phyloP scores from a whole-genome alignment of 176 grass and related monocot genomes.

The Echinochloa phyllopogon region DNA sequence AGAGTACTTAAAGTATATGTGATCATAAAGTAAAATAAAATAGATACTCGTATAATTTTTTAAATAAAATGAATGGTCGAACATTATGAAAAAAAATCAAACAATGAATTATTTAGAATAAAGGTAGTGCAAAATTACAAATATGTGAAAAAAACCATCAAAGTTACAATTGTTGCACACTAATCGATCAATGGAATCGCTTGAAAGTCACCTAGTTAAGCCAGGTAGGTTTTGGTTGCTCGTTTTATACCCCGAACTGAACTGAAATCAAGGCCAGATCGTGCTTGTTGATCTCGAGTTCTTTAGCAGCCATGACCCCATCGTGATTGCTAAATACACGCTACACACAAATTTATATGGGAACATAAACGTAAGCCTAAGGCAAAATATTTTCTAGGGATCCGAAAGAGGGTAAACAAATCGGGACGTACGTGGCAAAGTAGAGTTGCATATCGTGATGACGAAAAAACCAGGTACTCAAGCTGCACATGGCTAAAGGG shows the following conservation, averaged over 20 bases:
- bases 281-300: not conserved
- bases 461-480: not conserved
- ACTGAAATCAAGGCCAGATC: not conserved
- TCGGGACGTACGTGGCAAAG: not conserved
- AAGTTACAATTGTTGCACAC: no score
- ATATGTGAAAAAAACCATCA: no score
- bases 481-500: not conserved
- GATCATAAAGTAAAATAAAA: no score
- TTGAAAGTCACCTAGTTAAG: not conserved
- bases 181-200: not conserved
- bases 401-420: not conserved
- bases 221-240: not conserved
- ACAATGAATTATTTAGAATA: no score
- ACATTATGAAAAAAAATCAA: no score
- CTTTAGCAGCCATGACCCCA: not conserved
- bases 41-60: no score
- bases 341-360: not conserved
- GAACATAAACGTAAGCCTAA: not conserved
- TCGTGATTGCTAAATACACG: not conserved
- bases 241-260: not conserved
- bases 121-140: no score
- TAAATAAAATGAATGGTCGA: no score
- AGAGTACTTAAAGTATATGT: no score
- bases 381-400: slow-evolving; percentile 32
- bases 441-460: not conserved